phyloP scores from a whole-genome alignment of 306 rosid species.

The Vigna nakashimae region DNA sequence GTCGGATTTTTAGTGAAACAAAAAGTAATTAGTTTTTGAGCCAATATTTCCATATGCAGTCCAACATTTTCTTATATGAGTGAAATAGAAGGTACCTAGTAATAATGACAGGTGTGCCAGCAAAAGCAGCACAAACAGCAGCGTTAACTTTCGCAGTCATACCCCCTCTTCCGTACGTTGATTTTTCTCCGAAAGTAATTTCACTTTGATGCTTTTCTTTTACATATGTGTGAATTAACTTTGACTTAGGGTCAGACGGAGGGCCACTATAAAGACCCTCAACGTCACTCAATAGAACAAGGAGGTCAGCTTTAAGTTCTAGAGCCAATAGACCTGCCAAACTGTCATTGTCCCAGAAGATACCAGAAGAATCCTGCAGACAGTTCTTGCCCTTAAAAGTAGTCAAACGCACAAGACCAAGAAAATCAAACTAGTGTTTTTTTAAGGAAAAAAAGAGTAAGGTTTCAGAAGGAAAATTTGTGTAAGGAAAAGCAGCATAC shows the following conservation, averaged over 20 bases:
- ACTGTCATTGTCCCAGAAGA: constrained; percentile 94
- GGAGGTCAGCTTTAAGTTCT: constrained; percentile 89
- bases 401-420: not conserved
- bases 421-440: constrained; percentile 20
- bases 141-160: constrained; percentile 95
- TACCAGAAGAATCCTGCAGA: constrained; percentile 89
- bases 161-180: constrained; percentile 88
- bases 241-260: constrained; percentile 80
- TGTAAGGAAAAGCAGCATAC: constrained; percentile 49
- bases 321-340: constrained; percentile 81
- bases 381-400: constrained; percentile 45
- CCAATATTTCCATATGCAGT: not conserved
- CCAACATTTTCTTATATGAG: not conserved
- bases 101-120: constrained; percentile 86
- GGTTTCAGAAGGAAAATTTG: constrained; percentile 16
- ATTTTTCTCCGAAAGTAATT: constrained; percentile 89
- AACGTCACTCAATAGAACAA: constrained; percentile 89
- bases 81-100: constrained; percentile 63
- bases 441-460: not conserved
- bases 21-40: constrained; percentile 7
- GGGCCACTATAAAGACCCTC: constrained; percentile 91
- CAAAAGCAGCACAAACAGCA: constrained; percentile 74
- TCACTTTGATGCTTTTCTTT: constrained; percentile 77
- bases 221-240: constrained; percentile 76
- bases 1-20: constrained; percentile 10